Evolutionary conservation across 306 rosid genomes (phyloP), one percentile per base, ranked within the genome.

Genomic region (Medicago truncatula): DNA sequence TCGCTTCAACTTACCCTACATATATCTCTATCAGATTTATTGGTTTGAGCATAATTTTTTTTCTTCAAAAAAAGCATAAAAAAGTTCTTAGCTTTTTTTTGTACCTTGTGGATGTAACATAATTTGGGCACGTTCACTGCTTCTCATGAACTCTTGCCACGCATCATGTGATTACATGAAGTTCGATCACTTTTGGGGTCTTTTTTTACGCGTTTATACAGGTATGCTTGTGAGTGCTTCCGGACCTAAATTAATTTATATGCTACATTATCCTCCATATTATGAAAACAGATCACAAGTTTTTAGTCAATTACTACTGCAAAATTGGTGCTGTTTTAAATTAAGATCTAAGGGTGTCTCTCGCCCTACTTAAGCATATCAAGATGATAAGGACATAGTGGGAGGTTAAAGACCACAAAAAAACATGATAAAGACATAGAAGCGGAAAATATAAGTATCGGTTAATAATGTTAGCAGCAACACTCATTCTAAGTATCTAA

Each of bases 161-260:
- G 80, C 71, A 76, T 88, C 82, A 77, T 52, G 88, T 83, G 86
- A 85, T 88, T 80, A 77, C 44, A 86, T 83, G 86, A 85, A 75
- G 75, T 64, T 76, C 31, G 13, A 70, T 34, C 40, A 44, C 84
- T 80, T 80, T 79, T 46, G 61, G 23, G 49, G 8, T 52, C 76
- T 40, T 59, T 34, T 15, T 54, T n/a, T 49, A 34, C 74, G 31
- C 59, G 34, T 61, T 34, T 54, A 34, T 17, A 25, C 9, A 59
- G 44, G 67, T 73, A 60, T 56, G 41, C 53, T 17, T 67, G 60
- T 73, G 73, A 68, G 83, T 79, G 80, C 83, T 64, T 77, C 68
- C 54, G 5, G 20, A 56, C 82, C 83, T 65, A 84, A 71, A 3
- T 31, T 60, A 12, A 58, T 58, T 21, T 58, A 49, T 80, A 84